Base-by-base conservation (phyloP, 108 stramenopile genomes). In the Conticribra guillardii region DNA sequence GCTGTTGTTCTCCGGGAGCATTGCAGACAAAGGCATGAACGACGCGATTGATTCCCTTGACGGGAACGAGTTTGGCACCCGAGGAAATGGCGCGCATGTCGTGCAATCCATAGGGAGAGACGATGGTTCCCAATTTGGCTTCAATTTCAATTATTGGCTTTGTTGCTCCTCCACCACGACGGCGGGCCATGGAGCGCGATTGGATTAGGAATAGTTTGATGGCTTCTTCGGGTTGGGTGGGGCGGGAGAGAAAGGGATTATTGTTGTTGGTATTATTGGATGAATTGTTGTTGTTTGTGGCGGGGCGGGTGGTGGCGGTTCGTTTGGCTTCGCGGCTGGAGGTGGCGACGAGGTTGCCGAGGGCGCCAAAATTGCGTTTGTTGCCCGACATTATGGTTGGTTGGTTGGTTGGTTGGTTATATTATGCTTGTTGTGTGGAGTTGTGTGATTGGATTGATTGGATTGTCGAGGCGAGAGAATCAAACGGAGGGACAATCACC, bases 81-180 rank as follows among this genome's bases (percentile, higher is more conserved):
- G 84, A 84, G 24, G 84, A 76, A 0, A 84, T 69, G 1, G 87
- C 88, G 1, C 92, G 81, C 51, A 87, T 88, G 27, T 72, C 63
- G 17, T 71, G 84, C 22, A 33, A 16, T 1, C 78, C 81, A 60
- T 74, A 74, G 21, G 89, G 82, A n/a, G 88, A 69, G 7, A 84
- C 57, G 30, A 94, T 78, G 28, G 89, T 81, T 15, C 93, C 93
- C 22, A 94, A 55, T 14, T 89, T 73, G 22, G 86, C 88, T 75
- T 94, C 93, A 54, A 94, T 85, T 68, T 94, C 93, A 2, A 74
- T 23, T 14, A 54, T 70, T 11, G 56, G 32, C 9, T 75, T 64
- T 16, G 70, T 61, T 34, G 26, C 23, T 8, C 37, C 18, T 24
- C 54, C 23, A 5, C 23, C 29, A 29, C 31, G 52, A 2, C 64